Evolutionary conservation across 495 filamentous ascomycete genomes (phyloP).

Genomic region (Trypethelium eluteriae): DNA sequence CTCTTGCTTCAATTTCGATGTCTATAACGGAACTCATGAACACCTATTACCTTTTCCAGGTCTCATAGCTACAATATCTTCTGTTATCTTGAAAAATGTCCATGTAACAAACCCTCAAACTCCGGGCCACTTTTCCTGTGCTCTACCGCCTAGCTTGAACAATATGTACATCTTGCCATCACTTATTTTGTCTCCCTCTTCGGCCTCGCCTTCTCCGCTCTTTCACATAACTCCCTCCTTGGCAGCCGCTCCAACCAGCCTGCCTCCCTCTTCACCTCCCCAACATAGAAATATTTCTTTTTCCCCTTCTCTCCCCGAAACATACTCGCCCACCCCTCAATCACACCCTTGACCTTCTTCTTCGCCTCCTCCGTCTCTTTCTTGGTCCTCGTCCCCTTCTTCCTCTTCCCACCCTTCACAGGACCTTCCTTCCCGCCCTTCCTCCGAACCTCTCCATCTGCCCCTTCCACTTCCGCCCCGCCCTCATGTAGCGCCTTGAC

Average conservation of each 20-base stretch:
- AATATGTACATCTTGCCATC: not conserved
- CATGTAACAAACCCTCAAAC: not conserved
- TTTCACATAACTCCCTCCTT: slow-evolving; percentile 32
- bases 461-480: slow-evolving; percentile 27
- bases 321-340: slow-evolving; percentile 64
- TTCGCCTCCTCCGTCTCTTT: slow-evolving; percentile 46
- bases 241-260: slow-evolving; percentile 34
- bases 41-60: not conserved
- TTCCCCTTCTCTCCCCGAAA: slow-evolving; percentile 51
- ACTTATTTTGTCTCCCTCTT: slow-evolving; percentile 17
- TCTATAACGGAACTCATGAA: slow-evolving; percentile 8
- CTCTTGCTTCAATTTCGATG: not conserved
- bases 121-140: not conserved
- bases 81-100: not conserved
- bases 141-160: not conserved
- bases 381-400: slow-evolving; percentile 40
- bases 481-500: not conserved
- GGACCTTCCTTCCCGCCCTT: slow-evolving; percentile 45
- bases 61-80: not conserved
- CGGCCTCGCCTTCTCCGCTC: slow-evolving; percentile 35
- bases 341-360: slow-evolving; percentile 47
- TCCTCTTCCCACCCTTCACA: slow-evolving; percentile 17
- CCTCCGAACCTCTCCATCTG: slow-evolving; percentile 37
- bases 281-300: slow-evolving; percentile 37
- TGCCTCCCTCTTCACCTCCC: slow-evolving; percentile 33